Base-by-base conservation (phyloP, 371 early-diverging fungal species). In the Circinella umbellata region DNA sequence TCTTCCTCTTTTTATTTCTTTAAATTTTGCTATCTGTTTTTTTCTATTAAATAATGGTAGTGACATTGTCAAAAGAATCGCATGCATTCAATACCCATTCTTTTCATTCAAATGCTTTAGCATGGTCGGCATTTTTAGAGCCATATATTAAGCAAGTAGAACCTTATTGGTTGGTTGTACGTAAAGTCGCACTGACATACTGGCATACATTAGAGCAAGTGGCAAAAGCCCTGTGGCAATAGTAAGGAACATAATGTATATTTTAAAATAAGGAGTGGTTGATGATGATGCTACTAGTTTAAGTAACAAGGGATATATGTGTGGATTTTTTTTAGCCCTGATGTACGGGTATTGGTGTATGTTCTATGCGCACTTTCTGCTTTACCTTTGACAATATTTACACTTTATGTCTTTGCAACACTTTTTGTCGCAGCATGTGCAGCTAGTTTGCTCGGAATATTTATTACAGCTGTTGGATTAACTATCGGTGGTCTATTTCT, bases 31-130 rank as follows among this genome's bases (percentile, higher is more conserved):
- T 51, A 5, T n/a, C 0, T 51, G 1, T n/a, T 51, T 13, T 4
- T 51, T 51, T n/a, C 15, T 51, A 4, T n/a, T n/a, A 51, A 51
- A n/a, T 51, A 57, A 57, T 57, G 57, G 20, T 1, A 1, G 57
- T 37, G 57, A 18, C 27, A 57, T 27, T 57, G 57, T 57, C 57
- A 57, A 57, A 57, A 57, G 57, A 57, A 57, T 57, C 57, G 14
- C 34, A 57, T 34, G 27, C 57, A 10, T 34, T 57, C 9, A 7
- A 57, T 27, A 20, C 7, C 57, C 5, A 57, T 34, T 8, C 57
- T 17, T 34, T 4, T 11, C 34, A 57, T 18, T 34, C 11, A 7
- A 57, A 34, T 34, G 1, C n/a, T 11, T 34, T 4, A 5, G 6
- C 35, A 13, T 57, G 20, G 57, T 4, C 57, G 14, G 27, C 27